These are phyloP conservation scores for Moniliophthora roreri DNA, from an alignment of 1,284 basidiomycete species.

Conservation along the genomic window DNA sequence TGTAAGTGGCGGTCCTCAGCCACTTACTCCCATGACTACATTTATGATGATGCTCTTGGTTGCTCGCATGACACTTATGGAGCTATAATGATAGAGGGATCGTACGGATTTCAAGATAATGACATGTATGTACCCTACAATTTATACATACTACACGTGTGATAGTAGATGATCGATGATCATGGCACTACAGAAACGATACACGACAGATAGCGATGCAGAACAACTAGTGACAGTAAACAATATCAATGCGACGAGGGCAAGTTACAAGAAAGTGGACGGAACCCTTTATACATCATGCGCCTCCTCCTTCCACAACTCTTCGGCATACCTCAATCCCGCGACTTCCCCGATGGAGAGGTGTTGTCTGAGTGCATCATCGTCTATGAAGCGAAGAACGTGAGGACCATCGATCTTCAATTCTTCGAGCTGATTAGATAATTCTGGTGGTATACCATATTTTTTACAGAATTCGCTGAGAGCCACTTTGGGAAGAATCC, in stretches of 20 bases:
- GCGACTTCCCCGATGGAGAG: not conserved
- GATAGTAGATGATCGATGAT: too few species aligned
- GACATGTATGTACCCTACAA: too few species aligned
- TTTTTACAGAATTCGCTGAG: not conserved
- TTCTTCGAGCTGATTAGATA: not conserved
- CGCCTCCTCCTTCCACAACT: not conserved
- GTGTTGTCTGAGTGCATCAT: not conserved
- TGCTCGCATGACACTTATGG: not conserved
- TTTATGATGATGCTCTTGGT: not conserved
- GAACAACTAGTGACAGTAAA: too few species aligned
- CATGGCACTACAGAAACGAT: too few species aligned
- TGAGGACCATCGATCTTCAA: not conserved
- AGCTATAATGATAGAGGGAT: not conserved
- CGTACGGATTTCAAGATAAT: too few species aligned
- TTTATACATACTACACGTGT: too few species aligned
- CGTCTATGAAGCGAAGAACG: not conserved
- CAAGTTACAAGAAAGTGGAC: not conserved
- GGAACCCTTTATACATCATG: not conserved
- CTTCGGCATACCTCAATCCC: constrained; percentile 1
- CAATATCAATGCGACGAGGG: too few species aligned
- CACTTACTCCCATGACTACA: too few species aligned
- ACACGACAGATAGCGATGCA: too few species aligned
- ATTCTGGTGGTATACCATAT: not conserved
- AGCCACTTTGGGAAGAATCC: not conserved
- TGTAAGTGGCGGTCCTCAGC: constrained; percentile 10